Evolutionary conservation across 495 filamentous ascomycete genomes (phyloP).

Genomic region (Xylaria acuta): DNA sequence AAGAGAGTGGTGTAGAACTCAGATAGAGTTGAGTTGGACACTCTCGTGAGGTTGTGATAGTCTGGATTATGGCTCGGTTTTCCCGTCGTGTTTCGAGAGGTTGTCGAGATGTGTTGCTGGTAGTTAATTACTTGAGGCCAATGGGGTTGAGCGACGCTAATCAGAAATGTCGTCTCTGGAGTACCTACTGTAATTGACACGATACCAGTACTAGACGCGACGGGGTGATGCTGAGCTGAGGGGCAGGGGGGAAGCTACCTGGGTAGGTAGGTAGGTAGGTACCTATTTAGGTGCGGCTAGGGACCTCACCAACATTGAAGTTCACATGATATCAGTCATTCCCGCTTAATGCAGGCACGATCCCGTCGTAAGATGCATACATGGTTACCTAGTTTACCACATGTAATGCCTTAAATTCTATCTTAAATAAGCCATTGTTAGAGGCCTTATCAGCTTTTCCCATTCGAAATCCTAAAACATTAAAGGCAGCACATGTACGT

Average conservation of each 20-base stretch:
- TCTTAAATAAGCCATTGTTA: neutral
- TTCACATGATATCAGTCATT: too few relatives aligned
- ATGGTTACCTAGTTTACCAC: neutral
- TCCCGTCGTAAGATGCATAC: neutral
- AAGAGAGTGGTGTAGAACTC: neutral
- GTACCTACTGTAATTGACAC: conserved; percentile 26
- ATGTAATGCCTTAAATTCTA: neutral
- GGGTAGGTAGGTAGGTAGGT: neutral
- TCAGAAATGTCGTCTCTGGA: conserved; percentile 3
- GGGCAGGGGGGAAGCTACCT: neutral
- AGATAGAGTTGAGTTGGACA: neutral
- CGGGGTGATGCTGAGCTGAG: neutral
- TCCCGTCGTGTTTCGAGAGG: neutral
- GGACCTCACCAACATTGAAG: neutral
- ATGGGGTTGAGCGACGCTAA: neutral
- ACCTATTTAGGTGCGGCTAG: neutral
- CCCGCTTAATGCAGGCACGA: too few relatives aligned
- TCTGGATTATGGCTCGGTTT: neutral
- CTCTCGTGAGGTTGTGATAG: neutral
- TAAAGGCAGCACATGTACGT: too few relatives aligned
- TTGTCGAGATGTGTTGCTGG: conserved; percentile 15
- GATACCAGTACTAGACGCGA: conserved; percentile 18
- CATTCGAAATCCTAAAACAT: too few relatives aligned
- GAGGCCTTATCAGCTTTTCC: neutral
- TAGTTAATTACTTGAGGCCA: neutral